These are phyloP conservation scores for Candida sp. DNA, from an alignment of 1,139 yeast genomes.

Conservation along the genomic window DNA sequence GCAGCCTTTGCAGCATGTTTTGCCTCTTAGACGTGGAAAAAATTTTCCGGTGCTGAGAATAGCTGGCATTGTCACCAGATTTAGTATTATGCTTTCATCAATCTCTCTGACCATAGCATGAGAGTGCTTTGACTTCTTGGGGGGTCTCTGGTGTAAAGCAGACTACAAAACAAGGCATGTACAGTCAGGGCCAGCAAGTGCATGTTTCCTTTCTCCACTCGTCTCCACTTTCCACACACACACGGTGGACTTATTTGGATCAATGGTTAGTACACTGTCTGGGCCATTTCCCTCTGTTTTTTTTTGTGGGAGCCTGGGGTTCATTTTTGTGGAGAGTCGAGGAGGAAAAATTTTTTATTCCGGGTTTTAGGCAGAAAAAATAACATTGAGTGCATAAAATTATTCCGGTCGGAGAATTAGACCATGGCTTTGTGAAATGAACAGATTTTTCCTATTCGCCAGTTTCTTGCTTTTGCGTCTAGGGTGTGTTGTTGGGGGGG, in stretches of 20 bases:
- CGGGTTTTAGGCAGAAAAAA: background rate
- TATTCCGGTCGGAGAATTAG: conserved; percentile 10
- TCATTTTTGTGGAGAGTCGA: background rate
- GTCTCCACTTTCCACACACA: conserved; percentile 2
- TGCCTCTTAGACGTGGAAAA: background rate
- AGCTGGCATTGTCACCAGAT: background rate
- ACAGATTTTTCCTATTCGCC: background rate
- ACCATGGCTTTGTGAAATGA: no score
- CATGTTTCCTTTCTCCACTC: conserved; percentile 1
- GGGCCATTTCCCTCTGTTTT: background rate
- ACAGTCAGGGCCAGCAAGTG: background rate
- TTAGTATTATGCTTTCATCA: background rate
- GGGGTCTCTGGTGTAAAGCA: background rate
- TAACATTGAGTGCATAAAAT: conserved; percentile 4
- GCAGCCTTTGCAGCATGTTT: conserved; percentile 1
- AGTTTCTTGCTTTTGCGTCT: background rate
- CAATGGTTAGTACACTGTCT: background rate
- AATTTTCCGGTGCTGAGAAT: background rate
- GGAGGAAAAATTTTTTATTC: background rate
- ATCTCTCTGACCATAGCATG: background rate
- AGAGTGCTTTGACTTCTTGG: background rate
- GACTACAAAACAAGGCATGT: background rate
- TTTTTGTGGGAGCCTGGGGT: background rate
- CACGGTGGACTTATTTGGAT: background rate
- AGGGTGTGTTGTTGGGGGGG: no score